Base-by-base conservation (phyloP, 169 alveolate species). In the Cryptosporidium muris region DNA sequence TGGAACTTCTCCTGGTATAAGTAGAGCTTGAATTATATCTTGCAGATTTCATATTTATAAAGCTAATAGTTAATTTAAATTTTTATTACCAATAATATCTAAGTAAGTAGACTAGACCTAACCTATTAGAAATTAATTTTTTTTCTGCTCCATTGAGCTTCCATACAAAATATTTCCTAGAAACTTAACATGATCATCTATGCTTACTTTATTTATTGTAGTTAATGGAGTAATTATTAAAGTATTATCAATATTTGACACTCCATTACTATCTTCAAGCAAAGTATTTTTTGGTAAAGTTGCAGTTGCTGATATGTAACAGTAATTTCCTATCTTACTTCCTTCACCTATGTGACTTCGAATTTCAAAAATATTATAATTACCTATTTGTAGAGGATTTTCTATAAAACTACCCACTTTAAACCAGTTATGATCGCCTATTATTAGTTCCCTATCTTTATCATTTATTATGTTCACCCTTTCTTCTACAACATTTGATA, bases 371-470 rank as follows among this genome's bases (percentile, higher is more conserved):
- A 60, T 36, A 60, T 74, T 74, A 74, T 74, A 58, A 43, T 74
- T 54, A 14, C 85, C 85, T 11, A 74, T 54, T 45, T 54, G 3
- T 45, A 16, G 11, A 6, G 64, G 48, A 38, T 45, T 58, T 14
- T 47, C 16, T 4, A 74, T 36, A n/a, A 58, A 60, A 47, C 85
- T 45, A 1, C 64, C 62, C 8, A 74, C 74, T 7, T 60, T 66
- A 37, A 74, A 74, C 85, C 85, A 74, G 60, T 74, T 74, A 43
- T 74, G 47, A 58, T 58, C 40, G 3, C 85, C 85, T 43, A 74
- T 74, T 25, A 11, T 7, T 51, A 74, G 25, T 34, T 16, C 49
- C 9, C 25, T n/a, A 0, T 53, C 66, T 6, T 40, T 58, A 2
- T 37, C 25, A 45, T 74, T 74, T 7, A 74, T 68, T 2, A 74